Evolutionary conservation across 2,329 filamentous ascomycete genomes (phyloP).

Genomic region (Neofusicoccum parvum): DNA sequence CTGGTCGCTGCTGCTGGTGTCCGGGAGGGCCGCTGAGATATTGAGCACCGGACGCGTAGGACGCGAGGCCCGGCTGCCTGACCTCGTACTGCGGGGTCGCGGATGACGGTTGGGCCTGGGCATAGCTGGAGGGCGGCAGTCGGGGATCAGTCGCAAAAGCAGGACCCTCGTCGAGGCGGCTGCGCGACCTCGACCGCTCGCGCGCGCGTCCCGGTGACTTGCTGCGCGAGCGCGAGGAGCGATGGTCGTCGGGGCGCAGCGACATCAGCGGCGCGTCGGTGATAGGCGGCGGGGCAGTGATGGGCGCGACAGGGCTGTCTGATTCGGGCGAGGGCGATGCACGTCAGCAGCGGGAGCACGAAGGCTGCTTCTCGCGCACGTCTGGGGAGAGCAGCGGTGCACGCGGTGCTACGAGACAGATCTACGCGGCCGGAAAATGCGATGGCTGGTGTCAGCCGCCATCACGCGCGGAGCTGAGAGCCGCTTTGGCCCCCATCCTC

Average conservation of each 20-base stretch:
- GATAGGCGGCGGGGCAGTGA: constrained; percentile 11
- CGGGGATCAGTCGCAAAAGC: constrained; percentile 24
- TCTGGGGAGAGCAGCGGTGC: not conserved
- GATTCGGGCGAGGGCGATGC: not conserved
- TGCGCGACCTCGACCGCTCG: constrained; percentile 33
- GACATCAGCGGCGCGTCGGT: constrained; percentile 34
- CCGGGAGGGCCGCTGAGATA: not conserved
- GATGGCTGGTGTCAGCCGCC: constrained; percentile 20
- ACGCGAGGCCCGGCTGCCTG: constrained; percentile 40
- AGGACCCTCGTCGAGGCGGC: constrained; percentile 13
- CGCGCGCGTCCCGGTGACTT: constrained; percentile 43
- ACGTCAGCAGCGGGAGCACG: constrained; percentile 19
- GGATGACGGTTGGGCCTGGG: constrained; percentile 27
- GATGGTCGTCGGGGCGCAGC: constrained; percentile 43
- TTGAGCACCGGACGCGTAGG: constrained; percentile 5
- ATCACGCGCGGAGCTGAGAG: constrained; percentile 5
- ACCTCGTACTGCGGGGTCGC: constrained; percentile 41
- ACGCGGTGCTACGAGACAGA: not conserved
- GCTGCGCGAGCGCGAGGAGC: constrained; percentile 44
- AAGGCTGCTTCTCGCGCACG: not conserved
- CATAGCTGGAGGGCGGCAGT: constrained; percentile 29
- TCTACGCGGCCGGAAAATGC: constrained; percentile 7
- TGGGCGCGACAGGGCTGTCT: constrained; percentile 6
- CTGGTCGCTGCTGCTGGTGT: constrained; percentile 1
- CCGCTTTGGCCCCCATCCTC: constrained; percentile 14